Evolutionary conservation across 139 green algal species (phyloP).

Genomic region (Chlamydomonas asymmetrica): DNA sequence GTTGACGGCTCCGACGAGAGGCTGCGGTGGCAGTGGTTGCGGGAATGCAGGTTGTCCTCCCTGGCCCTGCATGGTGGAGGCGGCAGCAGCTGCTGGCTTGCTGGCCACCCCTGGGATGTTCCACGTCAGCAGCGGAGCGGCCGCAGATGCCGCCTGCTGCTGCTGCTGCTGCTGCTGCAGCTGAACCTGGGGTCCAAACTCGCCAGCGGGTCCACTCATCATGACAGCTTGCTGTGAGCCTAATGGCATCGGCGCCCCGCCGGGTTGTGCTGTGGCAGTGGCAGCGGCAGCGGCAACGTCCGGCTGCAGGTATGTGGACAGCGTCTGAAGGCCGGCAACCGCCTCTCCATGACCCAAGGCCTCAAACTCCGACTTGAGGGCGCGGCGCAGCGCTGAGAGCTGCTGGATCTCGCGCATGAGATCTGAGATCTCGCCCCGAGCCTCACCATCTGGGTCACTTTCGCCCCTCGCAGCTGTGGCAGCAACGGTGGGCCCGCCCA

Average conservation of each 20-base stretch:
- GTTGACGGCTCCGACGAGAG: too few relatives aligned
- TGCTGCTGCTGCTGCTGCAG: not conserved
- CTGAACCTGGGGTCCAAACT: not conserved
- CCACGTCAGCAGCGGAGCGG: constrained; percentile 8
- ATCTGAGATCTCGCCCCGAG: not conserved
- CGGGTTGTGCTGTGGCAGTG: not conserved
- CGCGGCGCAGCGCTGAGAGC: constrained; percentile 45
- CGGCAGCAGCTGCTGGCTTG: too few relatives aligned
- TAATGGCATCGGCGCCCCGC: too few relatives aligned
- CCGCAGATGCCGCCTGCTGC: too few relatives aligned
- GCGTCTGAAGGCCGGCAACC: constrained; percentile 33
- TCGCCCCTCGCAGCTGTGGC: too few relatives aligned
- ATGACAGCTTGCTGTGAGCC: too few relatives aligned
- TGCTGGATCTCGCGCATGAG: constrained; percentile 40
- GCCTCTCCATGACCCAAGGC: constrained; percentile 39
- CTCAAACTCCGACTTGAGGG: constrained; percentile 54
- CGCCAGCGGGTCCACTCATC: not conserved
- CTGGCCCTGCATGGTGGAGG: too few relatives aligned
- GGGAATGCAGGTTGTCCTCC: too few relatives aligned
- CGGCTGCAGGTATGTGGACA: constrained; percentile 11
- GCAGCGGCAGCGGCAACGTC: not conserved
- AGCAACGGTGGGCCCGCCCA: too few relatives aligned
- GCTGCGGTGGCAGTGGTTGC: too few relatives aligned
- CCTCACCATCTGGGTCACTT: too few relatives aligned
- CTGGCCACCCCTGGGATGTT: not conserved